These are phyloP conservation scores for Colletotrichum higginsianum DNA, from an alignment of 2,329 filamentous ascomycete species.

Conservation along the genomic window DNA sequence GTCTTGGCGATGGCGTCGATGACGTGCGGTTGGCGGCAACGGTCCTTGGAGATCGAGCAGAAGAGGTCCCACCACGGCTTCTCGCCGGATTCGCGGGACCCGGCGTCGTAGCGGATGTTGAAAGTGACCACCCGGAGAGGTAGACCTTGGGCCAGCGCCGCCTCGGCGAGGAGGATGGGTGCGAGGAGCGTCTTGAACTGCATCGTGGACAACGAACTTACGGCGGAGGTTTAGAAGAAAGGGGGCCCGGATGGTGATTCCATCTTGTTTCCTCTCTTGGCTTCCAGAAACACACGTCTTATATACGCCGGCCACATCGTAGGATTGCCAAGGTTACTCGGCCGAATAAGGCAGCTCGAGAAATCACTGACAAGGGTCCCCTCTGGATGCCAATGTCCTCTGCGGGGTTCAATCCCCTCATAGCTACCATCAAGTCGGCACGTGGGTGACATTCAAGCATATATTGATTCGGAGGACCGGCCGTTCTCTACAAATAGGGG, in stretches of 20 bases:
- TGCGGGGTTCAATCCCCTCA: conserved; percentile 19
- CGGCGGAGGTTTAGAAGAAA: not conserved
- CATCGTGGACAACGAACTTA: conserved; percentile 17
- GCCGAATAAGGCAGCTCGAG: conserved; percentile 29
- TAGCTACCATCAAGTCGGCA: conserved; percentile 2
- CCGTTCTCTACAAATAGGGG: conserved; percentile 3
- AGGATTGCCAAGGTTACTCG: conserved; percentile 1
- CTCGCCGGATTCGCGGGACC: conserved; percentile 66
- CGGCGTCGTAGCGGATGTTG: conserved; percentile 78
- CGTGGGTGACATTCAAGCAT: conserved; percentile 10
- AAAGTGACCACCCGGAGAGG: conserved; percentile 73
- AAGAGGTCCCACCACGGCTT: conserved; percentile 66
- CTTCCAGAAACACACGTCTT: not conserved
- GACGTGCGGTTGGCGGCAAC: conserved; percentile 66
- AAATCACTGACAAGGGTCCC: conserved; percentile 4
- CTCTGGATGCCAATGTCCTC: not conserved
- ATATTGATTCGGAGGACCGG: not conserved
- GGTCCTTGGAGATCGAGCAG: conserved; percentile 45
- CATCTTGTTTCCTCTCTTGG: not conserved
- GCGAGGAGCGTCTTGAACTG: conserved; percentile 31
- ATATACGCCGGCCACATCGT: not conserved
- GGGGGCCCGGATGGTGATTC: not conserved
- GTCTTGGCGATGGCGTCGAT: conserved; percentile 70
- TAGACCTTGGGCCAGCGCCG: conserved; percentile 27
- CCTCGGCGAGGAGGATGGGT: conserved; percentile 22